These are phyloP conservation scores for Medicago lupulina DNA, from an alignment of 306 rosid genomes.

Conservation along the genomic window DNA sequence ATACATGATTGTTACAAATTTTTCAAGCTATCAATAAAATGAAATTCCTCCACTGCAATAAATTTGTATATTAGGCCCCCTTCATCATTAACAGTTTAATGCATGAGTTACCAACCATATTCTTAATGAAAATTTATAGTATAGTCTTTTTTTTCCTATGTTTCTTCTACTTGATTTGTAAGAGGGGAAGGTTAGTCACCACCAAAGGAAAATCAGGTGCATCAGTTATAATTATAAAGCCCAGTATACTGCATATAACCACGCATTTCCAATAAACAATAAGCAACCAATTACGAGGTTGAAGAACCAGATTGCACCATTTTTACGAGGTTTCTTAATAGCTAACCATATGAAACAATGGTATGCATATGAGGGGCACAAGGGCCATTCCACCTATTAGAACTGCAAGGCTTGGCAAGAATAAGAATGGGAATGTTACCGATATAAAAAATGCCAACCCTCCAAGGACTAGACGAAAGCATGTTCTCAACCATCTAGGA, in stretches of 20 bases:
- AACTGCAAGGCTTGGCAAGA: slow-evolving; percentile 56
- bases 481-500: slow-evolving; percentile 41
- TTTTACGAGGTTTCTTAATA: slow-evolving; percentile 56
- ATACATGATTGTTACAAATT: not conserved
- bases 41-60: too few relatives aligned
- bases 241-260: too few relatives aligned
- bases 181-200: too few relatives aligned
- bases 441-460: slow-evolving; percentile 55
- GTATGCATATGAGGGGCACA: slow-evolving; percentile 66
- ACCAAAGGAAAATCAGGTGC: too few relatives aligned
- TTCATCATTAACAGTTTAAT: too few relatives aligned
- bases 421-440: slow-evolving; percentile 71
- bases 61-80: too few relatives aligned
- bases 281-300: slow-evolving; percentile 59
- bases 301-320: slow-evolving; percentile 46
- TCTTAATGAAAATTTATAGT: too few relatives aligned
- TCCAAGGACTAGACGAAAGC: slow-evolving; percentile 58
- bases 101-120: too few relatives aligned
- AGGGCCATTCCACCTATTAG: slow-evolving; percentile 59
- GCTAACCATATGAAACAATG: slow-evolving; percentile 83
- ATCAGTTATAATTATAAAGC: too few relatives aligned
- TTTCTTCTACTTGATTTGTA: too few relatives aligned
- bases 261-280: too few relatives aligned
- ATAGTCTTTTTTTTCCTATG: too few relatives aligned
- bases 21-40: slow-evolving; percentile 26